Base-by-base conservation (phyloP, 106 monocot species). In the Xerophyta viscosa region DNA sequence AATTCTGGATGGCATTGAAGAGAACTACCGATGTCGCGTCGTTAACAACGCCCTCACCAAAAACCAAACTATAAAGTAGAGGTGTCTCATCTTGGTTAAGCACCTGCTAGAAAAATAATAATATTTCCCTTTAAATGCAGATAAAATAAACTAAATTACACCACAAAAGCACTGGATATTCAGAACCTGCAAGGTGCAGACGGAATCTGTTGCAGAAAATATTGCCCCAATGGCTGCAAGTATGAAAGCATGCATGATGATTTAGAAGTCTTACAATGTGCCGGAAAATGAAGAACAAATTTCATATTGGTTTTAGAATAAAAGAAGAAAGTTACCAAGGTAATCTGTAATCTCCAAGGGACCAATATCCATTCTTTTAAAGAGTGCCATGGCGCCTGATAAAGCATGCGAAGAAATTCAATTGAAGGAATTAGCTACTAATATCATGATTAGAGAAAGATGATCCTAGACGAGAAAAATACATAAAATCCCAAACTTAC, bases 151-250 rank as follows among this genome's bases (percentile, higher is more conserved):
- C 31, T 54, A 5, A 33, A 54, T 4, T 10, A 31, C 8, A 50
- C 13, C 7, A 50, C 3, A 50, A 26, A 11, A 6, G 33, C 33
- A 33, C 5, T 14, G 27, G 14, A 0, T 52, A 48, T 29, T 52
- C 28, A 31, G 37, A 66, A 92, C 91, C 91, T 86, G 91, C 54
- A 92, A 76, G 36, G 91, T 86, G 76, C 91, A 92, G 61, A 92
- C 91, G 73, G 91, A 92, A 65, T 92, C 82, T 49, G 82, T 92
- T 46, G 91, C 91, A 29, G 86, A 81, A 55, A 92, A 86, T 52
- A 92, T 86, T 46, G 91, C 81, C 27, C 91, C 86, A 65, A 92
- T 82, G 29, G 86, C 85, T 91, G 72, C 29, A 78, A 50, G 54
- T 44, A 50, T 3, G 8, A 13, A 46, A 19, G 13, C 39, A 39